Base-by-base conservation (phyloP, 352 stramenopile species). In the Phytophthora rubi region DNA sequence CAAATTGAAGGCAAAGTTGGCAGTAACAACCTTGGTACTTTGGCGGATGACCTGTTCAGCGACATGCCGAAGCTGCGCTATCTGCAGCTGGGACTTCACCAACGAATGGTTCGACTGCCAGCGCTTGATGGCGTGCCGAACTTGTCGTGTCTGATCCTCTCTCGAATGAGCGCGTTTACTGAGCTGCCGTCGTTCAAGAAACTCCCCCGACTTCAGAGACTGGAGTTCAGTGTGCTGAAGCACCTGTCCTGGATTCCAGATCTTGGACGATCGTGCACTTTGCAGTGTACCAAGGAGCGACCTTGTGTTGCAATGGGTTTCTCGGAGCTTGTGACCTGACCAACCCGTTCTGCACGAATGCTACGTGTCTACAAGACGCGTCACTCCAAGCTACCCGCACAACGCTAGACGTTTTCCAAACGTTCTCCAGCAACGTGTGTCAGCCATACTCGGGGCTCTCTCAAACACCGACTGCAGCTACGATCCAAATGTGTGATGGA, bases 241-340 rank as follows among this genome's bases (percentile, higher is more conserved):
- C 10, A 55, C 12, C 18, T 84, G 4, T 23, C 28, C 9, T 58
- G 13, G 6, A 23, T 81, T 1, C 73, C 75, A 2, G 75, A 83
- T n/a, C 74, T 78, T 23, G 35, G 7, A 1, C 51, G 6, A 57
- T 82, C 6, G 42, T 69, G 3, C 59, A 78, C 15, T 73, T 85
- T 56, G 53, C 65, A 0, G 26, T 85, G 5, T 79, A 69, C 18
- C 62, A 69, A 44, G 68, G 55, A 2, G 76, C 60, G 1, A 30
- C 44, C n/a, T 28, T 81, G 21, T 82, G 75, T 32, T 85, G 77
- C 56, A 77, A 85, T 47, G 75, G 72, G 1, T 85, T 82, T 37
- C 59, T 78, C 8, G 61, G 63, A 0, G 3, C 12, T 0, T 84
- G 77, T 47, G 57, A 82, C 32, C 39, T 77, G 21, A 62, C 55